Percentiles rank a stretch among this genome's conserved stretches.
Conservation (phyloP, 140 eudicot species). For the Flaveria floridana region DNA sequence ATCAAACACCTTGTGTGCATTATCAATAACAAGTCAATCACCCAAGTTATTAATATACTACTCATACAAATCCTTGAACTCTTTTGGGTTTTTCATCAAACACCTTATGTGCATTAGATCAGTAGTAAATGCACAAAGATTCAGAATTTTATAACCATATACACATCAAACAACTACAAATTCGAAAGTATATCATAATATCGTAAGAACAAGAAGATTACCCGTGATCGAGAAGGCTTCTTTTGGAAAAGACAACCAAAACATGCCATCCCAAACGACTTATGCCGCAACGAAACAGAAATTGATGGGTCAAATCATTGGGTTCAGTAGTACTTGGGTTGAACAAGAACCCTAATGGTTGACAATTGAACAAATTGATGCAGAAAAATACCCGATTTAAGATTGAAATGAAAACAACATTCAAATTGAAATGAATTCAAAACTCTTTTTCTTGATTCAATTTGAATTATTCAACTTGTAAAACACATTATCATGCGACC, state of each 20-base stretch:
- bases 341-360: slow-evolving; percentile 42
- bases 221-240: slow-evolving; percentile 37
- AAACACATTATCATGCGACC: slow-evolving; percentile 21
- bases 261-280: slow-evolving; percentile 37
- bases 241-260: slow-evolving; percentile 37
- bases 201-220: background rate
- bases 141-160: background rate
- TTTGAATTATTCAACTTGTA: slow-evolving; percentile 16
- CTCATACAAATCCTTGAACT: slow-evolving; percentile 8
- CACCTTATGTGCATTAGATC: slow-evolving; percentile 29
- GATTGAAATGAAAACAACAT: background rate
- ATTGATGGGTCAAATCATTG: slow-evolving; percentile 29
- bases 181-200: background rate
- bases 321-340: slow-evolving; percentile 38
- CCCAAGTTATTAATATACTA: slow-evolving; percentile 1
- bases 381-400: slow-evolving; percentile 12
- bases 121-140: slow-evolving; percentile 16
- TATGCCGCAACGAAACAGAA: slow-evolving; percentile 18
- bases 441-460: background rate
- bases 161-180: background rate
- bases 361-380: slow-evolving; percentile 22
- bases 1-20: slow-evolving; percentile 32
- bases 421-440: slow-evolving; percentile 13
- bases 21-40: slow-evolving; percentile 35
- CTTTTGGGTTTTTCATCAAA: slow-evolving; percentile 31